Base-by-base conservation (phyloP, 768 basidiomycete species). In the Termitomyces sp. region DNA sequence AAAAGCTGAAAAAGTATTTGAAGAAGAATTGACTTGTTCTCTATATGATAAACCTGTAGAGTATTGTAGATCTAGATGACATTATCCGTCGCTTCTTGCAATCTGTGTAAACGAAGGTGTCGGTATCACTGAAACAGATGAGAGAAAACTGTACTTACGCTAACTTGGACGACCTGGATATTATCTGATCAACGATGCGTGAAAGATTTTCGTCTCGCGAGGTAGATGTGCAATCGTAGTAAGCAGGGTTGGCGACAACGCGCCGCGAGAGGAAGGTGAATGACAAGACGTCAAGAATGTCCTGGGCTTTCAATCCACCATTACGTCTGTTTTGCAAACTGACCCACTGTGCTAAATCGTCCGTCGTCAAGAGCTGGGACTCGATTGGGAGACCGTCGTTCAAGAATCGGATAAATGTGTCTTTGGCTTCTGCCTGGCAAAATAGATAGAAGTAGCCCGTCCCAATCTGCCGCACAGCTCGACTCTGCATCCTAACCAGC, bases 351-450 rank as follows among this genome's bases (percentile, higher is more conserved):
- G 67, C 69, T 54, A 93, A 65, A 28, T 74, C 68, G 9, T 73
- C 67, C 42, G 77, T 77, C 56, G 80, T 82, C 37, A 80, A 67
- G 10, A 98, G 71, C 28, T 76, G 75, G 9, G 96, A 98, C 71
- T 99, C 97, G 37, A 98, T 73, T 1, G 94, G 92, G 21, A 96
- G 73, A 5, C 97, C 97, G 21, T 94, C 88, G 55, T 86, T 85
- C 60, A 99, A 72, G 75, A 96, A 94, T 26, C 88, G 85, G 44
- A 80, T 80, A 67, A 93, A 86, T 14, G 87, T 86, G 60, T 93
- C 90, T 59, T 84, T 82, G 48, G 86, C 83, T 68, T 97, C 95
- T 6, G 84, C 77, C 62, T 94, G 95, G 69, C 96, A 98, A 67
- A 99, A 90, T 46, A 98, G 71, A 64, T 88, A 78, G 73, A 96